Base-by-base conservation (phyloP, 257 asterid genomes). In the Echium plantagineum region DNA sequence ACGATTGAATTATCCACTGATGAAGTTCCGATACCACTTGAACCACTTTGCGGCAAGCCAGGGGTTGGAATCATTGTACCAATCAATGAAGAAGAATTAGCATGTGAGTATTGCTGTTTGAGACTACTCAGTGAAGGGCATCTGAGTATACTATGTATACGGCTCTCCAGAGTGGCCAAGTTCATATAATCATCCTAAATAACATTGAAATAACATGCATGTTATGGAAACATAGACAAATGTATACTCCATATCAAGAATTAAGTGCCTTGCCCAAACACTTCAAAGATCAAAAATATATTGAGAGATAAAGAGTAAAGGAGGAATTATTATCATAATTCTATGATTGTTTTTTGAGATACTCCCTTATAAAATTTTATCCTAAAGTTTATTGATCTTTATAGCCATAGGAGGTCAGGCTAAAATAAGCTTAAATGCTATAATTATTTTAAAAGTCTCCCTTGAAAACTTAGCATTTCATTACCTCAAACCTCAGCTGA, bases 1-100 rank as follows among this genome's bases (percentile, higher is more conserved):
- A 78, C 74, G 72, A 69, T 70, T 31, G 89, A 76, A 71, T 71
- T 76, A 78, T 85, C 95, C 71, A 80, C 59, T 48, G 87, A 77
- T 47, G 93, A 67, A 58, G 81, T 69, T 57, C 74, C 94, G 49
- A 61, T 61, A 56, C 78, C 57, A 75, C 75, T 78, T 20, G 88
- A 62, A 74, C 78, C 88, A 77, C 82, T 64, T 72, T 82, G 96
- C 59, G 84, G 76, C 78, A 86, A 76, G 35, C 99, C 97, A 55
- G 99, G 99, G 62, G 96, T 93, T 69, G 99, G 99, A 66, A 93
- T 93, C 99, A 89, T 93, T 35, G 94, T 83, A 63, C 95, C 87
- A 59, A 80, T 51, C 59, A 95, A 76, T 47, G 89, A 75, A 24
- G 91, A 74, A 42, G 95, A 68, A 83, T 70, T 84, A 49, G 75